Evolutionary conservation across 169 alveolate genomes (phyloP).

Genomic region (Cryptosporidium canis): DNA sequence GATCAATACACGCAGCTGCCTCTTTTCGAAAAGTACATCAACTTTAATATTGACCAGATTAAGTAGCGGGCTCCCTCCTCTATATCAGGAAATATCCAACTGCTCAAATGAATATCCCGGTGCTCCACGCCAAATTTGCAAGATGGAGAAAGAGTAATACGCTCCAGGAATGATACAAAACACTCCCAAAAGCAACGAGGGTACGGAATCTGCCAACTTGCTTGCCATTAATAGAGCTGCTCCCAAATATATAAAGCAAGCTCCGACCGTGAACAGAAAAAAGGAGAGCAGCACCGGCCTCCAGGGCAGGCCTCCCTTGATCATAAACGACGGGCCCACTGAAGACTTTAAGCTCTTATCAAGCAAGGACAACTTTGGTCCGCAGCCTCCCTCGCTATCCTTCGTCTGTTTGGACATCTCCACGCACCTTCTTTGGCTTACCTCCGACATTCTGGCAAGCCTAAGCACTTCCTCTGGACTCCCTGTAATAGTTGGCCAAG

Average conservation of each 20-base stretch:
- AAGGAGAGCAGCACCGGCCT: constrained; percentile 64
- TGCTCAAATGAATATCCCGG: constrained; percentile 75
- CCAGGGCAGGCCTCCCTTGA: background rate
- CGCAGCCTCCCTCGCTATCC: background rate
- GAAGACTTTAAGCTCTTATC: background rate
- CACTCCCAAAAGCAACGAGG: constrained; percentile 76
- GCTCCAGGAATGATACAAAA: constrained; percentile 80
- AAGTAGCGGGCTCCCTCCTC: too few relatives aligned
- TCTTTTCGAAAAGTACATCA: constrained; percentile 24
- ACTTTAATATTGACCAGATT: constrained; percentile 1
- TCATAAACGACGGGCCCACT: background rate
- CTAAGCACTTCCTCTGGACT: background rate
- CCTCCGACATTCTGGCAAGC: background rate
- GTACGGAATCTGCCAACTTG: constrained; percentile 44
- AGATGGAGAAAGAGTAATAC: constrained; percentile 76
- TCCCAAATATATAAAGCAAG: constrained; percentile 70
- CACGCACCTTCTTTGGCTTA: background rate
- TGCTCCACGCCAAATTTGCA: constrained; percentile 77
- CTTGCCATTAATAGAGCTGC: background rate
- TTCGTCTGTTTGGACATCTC: background rate
- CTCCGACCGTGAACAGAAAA: constrained; percentile 74
- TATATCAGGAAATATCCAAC: background rate
- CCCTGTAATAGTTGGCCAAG: background rate
- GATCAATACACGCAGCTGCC: constrained; percentile 12
- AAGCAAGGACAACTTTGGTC: background rate